A percentile compares a stretch with the other conserved stretches of the same genome.
Conservation (phyloP, 2,329 filamentous ascomycete species). For the Fusarium sp. region DNA sequence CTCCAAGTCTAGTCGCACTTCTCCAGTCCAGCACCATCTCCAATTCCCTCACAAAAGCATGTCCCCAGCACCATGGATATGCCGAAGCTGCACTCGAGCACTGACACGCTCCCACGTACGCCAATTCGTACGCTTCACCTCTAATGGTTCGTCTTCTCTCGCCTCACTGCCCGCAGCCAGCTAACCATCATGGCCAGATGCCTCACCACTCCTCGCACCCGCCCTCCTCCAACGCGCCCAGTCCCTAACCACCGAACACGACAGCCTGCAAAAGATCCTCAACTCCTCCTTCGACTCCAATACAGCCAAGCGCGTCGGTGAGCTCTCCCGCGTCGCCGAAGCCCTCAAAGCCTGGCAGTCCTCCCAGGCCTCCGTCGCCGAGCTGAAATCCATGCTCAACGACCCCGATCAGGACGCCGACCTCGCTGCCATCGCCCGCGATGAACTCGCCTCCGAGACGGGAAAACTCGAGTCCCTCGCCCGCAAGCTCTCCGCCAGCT, state of each 20-base stretch:
- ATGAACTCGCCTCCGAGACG: constrained; percentile 79
- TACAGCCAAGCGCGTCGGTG: constrained; percentile 69
- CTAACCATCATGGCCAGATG: constrained; percentile 26
- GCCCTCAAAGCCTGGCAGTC: constrained; percentile 70
- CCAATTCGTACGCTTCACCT: constrained; percentile 48
- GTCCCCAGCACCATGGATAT: constrained; percentile 52
- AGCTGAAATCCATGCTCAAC: constrained; percentile 63
- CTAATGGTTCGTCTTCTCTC: constrained; percentile 45
- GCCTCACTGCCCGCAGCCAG: neutral
- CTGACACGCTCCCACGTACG: constrained; percentile 41
- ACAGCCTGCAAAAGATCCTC: constrained; percentile 62
- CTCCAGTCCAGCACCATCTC: neutral
- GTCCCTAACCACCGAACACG: constrained; percentile 67
- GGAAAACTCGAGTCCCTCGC: constrained; percentile 71
- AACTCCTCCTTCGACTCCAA: constrained; percentile 66
- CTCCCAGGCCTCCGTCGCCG: constrained; percentile 62
- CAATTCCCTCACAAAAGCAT: constrained; percentile 39
- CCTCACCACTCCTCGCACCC: constrained; percentile 56
- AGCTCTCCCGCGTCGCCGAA: constrained; percentile 66
- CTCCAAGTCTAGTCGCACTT: neutral
- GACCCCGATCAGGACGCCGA: constrained; percentile 68
- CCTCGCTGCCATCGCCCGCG: constrained; percentile 79
- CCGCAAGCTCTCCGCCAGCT: constrained; percentile 75
- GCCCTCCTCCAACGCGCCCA: constrained; percentile 70
- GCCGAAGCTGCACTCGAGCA: constrained; percentile 50